Evolutionary conservation across 805 yeast species (phyloP).

Genomic region (Starmerella davenportii): DNA sequence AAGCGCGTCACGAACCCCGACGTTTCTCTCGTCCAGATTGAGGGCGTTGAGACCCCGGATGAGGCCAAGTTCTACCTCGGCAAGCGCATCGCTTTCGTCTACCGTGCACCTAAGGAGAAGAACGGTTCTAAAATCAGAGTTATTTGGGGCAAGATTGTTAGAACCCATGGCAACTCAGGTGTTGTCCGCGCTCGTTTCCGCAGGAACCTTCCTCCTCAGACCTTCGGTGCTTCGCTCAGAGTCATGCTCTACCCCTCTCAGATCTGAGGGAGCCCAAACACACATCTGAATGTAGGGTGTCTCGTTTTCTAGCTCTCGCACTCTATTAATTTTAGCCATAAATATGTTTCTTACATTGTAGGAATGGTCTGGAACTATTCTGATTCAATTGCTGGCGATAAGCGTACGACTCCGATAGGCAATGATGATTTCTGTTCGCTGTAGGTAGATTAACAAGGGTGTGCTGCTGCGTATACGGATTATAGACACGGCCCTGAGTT

Average conservation of each 20-base stretch:
- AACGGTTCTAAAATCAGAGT: conserved; percentile 99
- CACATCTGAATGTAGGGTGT: too few relatives aligned
- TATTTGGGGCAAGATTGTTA: conserved; percentile 97
- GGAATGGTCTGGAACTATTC: too few relatives aligned
- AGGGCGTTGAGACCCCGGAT: conserved; percentile 79
- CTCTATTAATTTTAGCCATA: too few relatives aligned
- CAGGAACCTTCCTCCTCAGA: conserved; percentile 97
- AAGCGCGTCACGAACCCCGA: conserved; percentile 96
- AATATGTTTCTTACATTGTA: too few relatives aligned
- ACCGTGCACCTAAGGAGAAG: conserved; percentile 95
- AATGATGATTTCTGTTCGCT: too few relatives aligned
- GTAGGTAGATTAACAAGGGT: too few relatives aligned
- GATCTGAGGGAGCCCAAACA: too few relatives aligned
- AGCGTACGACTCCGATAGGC: too few relatives aligned
- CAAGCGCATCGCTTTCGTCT: conserved; percentile 97
- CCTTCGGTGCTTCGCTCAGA: conserved; percentile 99
- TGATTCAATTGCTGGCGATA: too few relatives aligned
- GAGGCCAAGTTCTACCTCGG: conserved; percentile 99
- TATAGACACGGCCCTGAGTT: too few relatives aligned
- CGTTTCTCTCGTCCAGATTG: conserved; percentile 90
- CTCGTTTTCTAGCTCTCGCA: too few relatives aligned
- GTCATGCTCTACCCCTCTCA: conserved; percentile 99
- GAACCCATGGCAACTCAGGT: conserved; percentile 98
- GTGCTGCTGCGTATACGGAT: too few relatives aligned
- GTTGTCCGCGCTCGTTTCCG: conserved; percentile 97